Evolutionary conservation across 352 stramenopile species (phyloP), one percentile per base, ranked within the genome.

Genomic region (Globisporangium radiosum): DNA sequence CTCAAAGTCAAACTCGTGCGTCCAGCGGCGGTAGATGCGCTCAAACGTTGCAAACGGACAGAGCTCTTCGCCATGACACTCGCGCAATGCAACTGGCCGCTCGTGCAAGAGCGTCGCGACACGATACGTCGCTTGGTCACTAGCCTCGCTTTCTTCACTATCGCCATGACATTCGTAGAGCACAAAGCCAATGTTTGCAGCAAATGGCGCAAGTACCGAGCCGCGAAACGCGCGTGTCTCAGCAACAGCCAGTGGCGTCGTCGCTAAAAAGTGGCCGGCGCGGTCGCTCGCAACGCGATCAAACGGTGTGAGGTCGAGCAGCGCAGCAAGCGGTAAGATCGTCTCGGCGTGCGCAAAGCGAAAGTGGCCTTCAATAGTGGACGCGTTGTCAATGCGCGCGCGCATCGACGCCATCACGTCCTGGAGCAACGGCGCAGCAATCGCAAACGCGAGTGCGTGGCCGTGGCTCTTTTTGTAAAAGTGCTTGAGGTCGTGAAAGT

Each of bases 321-420:
- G 73, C 49, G 81, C 82, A 10, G 76, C 74, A 17, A 94, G 57
- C 38, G 85, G 85, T 40, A 94, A 47, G 62, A 94, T 87, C 19
- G 85, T 94, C 68, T 94, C 85, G 6, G 85, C 85, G 55, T 94
- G 85, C 0, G 85, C 85, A 65, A 94, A 94, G n/a, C 82, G 82
- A 57, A 94, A 94, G 49, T 87, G 73, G 42, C 78, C 82, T 54
- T 86, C 65, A 1, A 88, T 57, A 1, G 68, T 47, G 48, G 50
- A 82, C 4, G 63, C 49, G 1, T 75, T 66, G 13, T 74, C 17
- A 8, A 78, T 63, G 8, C 72, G 69, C 52, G 67, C 51, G 15
- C 74, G 70, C 79, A 94, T 87, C 0, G 72, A 75, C 14, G 45
- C 60, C 25, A 89, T 70, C 37, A 94, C 73, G 44, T 88, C 70